Percentiles rank a stretch among this genome's conserved stretches.
Conservation (phyloP, 305 asterid genomes). For the Solanum chacoense region DNA sequence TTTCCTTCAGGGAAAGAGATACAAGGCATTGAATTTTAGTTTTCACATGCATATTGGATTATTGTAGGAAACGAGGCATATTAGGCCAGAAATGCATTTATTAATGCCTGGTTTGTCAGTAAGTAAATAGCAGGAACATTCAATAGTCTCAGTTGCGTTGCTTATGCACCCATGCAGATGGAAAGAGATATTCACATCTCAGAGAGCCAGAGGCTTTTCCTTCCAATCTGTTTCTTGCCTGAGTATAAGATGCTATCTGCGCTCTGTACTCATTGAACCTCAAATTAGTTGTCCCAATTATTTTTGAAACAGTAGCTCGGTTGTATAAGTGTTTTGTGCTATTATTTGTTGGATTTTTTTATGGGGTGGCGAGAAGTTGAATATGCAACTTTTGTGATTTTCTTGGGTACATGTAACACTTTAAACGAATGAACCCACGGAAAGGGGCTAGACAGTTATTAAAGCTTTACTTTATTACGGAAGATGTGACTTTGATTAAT, state of each 20-base stretch:
- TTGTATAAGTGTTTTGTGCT: background rate
- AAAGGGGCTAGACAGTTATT: background rate
- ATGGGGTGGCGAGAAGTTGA: background rate
- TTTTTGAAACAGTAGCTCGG: background rate
- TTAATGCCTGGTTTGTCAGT: background rate
- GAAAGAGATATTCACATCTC: background rate
- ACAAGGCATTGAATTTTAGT: background rate
- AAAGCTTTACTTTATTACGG: background rate
- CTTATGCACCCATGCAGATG: background rate
- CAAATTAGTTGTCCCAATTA: background rate
- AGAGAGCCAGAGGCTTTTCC: background rate
- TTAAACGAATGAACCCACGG: background rate
- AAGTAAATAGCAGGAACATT: background rate
- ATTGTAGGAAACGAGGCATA: background rate
- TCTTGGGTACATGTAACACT: background rate
- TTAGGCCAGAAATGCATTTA: background rate
- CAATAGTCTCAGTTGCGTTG: background rate
- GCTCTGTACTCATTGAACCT: background rate
- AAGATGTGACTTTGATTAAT: background rate
- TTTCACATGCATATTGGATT: background rate
- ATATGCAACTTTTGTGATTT: background rate
- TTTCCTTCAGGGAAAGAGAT: background rate
- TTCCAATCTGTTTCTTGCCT: background rate
- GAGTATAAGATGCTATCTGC: background rate
- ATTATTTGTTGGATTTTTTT: background rate